Conservation (phyloP, 1,284 basidiomycete genomes). For the Cerioporus squamosus region DNA sequence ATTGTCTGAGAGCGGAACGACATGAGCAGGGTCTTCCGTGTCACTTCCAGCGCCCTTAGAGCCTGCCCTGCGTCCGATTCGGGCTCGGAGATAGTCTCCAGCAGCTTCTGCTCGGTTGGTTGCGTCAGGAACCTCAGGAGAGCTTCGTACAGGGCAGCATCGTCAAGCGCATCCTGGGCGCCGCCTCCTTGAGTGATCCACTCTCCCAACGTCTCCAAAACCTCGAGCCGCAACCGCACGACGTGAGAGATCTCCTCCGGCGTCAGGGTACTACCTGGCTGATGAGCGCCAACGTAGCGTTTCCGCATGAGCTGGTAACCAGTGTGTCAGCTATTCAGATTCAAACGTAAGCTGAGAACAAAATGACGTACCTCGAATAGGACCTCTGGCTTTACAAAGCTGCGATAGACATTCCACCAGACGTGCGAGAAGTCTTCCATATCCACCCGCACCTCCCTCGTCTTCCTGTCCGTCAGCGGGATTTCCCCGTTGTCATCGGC, state of each 20-base stretch:
- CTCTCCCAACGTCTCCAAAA: conserved; percentile 65
- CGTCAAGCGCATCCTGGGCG: conserved; percentile 76
- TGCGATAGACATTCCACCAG: conserved; percentile 83
- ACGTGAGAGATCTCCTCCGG: conserved; percentile 30
- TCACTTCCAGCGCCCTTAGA: conserved; percentile 49
- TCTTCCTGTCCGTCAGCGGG: conserved; percentile 69
- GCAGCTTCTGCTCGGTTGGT: conserved; percentile 28
- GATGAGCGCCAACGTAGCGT: conserved; percentile 61
- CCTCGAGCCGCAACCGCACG: conserved; percentile 50
- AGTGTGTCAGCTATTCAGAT: conserved; percentile 12
- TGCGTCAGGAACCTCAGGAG: conserved; percentile 58
- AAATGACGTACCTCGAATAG: conserved; percentile 73
- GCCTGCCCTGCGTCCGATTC: conserved; percentile 49
- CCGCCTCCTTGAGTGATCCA: conserved; percentile 76
- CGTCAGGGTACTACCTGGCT: conserved; percentile 23
- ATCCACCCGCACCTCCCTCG: conserved; percentile 71
- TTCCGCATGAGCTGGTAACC: conserved; percentile 69
- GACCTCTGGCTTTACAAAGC: conserved; percentile 76
- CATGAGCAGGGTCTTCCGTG: conserved; percentile 44
- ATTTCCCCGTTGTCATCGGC: conserved; percentile 86
- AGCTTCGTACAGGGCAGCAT: conserved; percentile 60
- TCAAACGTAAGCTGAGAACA: neutral
- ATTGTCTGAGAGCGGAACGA: conserved; percentile 62
- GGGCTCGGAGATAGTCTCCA: conserved; percentile 26
- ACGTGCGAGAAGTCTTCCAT: conserved; percentile 69